Evolutionary conservation across 1,139 yeast species (phyloP).

Genomic region (Schizosaccharomyces versatilis): DNA sequence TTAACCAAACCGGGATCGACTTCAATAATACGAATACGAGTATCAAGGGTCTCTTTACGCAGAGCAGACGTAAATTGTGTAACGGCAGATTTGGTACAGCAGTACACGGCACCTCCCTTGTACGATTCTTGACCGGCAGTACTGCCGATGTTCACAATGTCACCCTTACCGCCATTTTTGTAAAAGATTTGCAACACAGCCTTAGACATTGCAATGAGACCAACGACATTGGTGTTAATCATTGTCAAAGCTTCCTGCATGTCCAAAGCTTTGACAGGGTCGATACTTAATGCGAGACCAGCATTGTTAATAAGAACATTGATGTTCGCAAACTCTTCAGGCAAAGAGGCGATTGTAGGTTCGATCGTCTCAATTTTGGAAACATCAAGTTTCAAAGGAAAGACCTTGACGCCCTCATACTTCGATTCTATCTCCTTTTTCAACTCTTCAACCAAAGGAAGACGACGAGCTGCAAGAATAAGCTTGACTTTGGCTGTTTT

Average conservation of each 20-base stretch:
- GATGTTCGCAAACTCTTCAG: slow-evolving; percentile 20
- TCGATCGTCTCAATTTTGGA: slow-evolving; percentile 29
- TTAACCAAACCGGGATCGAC: slow-evolving; percentile 77
- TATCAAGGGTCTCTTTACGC: slow-evolving; percentile 54
- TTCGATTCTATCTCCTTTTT: slow-evolving; percentile 28
- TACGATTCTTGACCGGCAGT: slow-evolving; percentile 77
- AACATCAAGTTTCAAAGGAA: slow-evolving; percentile 39
- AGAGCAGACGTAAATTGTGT: slow-evolving; percentile 24
- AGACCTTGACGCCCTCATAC: slow-evolving; percentile 27
- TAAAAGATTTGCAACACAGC: slow-evolving; percentile 34
- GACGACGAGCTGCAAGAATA: slow-evolving; percentile 49
- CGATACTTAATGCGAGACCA: slow-evolving; percentile 56
- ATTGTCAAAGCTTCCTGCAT: slow-evolving; percentile 35
- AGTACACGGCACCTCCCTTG: slow-evolving; percentile 49
- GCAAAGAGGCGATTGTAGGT: slow-evolving; percentile 28
- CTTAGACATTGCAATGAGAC: slow-evolving; percentile 50
- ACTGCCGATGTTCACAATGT: slow-evolving; percentile 63
- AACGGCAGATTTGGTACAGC: slow-evolving; percentile 73
- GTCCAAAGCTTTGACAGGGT: slow-evolving; percentile 35
- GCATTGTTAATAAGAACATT: slow-evolving; percentile 54
- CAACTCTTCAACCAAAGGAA: slow-evolving; percentile 31
- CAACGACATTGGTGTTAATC: slow-evolving; percentile 50
- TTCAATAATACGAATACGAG: slow-evolving; percentile 47
- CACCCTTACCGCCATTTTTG: slow-evolving; percentile 35
- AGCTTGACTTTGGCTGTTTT: slow-evolving; percentile 41